Evolutionary conservation across 2,329 filamentous ascomycete species (phyloP).

Genomic region (Botrytis byssoidea): DNA sequence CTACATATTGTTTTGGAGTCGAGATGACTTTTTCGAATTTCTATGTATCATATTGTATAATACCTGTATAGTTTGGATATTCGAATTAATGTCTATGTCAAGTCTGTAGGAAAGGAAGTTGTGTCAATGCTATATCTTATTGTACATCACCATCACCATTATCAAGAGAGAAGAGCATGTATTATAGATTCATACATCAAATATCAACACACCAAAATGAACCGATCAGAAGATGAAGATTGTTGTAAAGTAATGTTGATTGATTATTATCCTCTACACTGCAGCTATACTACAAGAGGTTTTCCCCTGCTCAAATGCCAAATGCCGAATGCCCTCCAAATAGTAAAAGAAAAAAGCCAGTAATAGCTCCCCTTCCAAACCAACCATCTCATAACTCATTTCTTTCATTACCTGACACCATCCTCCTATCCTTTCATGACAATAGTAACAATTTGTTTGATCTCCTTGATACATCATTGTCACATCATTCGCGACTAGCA

Average conservation of each 20-base stretch:
- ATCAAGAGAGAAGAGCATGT: background rate
- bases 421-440: background rate
- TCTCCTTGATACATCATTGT: background rate
- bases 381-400: background rate
- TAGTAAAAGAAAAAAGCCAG: background rate
- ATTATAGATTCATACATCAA: background rate
- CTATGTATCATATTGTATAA: background rate
- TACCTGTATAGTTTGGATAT: background rate
- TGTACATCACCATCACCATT: background rate
- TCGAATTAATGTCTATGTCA: background rate
- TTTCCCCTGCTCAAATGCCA: slow-evolving; percentile 4
- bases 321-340: background rate
- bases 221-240: background rate
- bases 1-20: background rate
- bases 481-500: background rate
- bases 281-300: background rate
- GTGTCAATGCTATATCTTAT: background rate
- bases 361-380: background rate
- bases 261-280: slow-evolving; percentile 10
- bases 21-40: background rate
- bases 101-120: background rate
- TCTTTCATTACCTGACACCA: background rate
- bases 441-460: slow-evolving; percentile 4
- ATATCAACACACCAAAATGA: background rate
- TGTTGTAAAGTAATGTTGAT: background rate